Evolutionary conservation across 192 early-diverging fungal genomes (phyloP), one percentile per base, ranked within the genome.

Genomic region (Chytriomyces sp.): DNA sequence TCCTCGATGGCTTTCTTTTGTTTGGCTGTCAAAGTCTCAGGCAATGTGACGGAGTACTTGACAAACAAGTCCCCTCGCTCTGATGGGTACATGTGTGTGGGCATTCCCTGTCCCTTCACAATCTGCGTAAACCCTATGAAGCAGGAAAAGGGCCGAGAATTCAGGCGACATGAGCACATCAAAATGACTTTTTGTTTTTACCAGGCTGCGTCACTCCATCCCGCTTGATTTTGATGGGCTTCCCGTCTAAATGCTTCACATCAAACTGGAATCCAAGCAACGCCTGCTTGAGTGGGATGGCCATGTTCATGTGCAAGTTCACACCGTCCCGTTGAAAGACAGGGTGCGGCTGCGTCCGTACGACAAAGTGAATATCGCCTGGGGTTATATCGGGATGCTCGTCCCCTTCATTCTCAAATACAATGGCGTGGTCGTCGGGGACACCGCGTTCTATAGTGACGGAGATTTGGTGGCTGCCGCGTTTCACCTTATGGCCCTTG

Each of bases 361-460:
- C 37, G 5, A 78, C 84, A 81, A 99, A 96, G 34, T 94, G 78
- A 17, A 97, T 82, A 37, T 96, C 89, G 4, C 98, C 98, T 8
- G 96, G 88, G 41, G 91, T 84, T 7, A 85, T 79, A 65, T 98
- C 98, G 10, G 98, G 98, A 26, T 85, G 84, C 81, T 98, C 91
- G 80, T 99, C 95, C 14, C 82, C 91, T 78, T 95, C 96, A 39
- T 89, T 82, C 52, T 98, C 98, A 76, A 98, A 91, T 26, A 81
- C 81, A 58, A 94, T 85, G 33, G 74, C 49, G 38, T 89, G 81
- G 17, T 88, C 91, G 75, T 95, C 90, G 14, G 69, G 64, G 89
- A 96, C 92, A 40, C 96, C 98, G 14, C 87, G 88, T 62, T 96
- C 94, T 34, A 98, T 75, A 32, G 81, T 79, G 36, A 98, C 78